Conservation (phyloP, 2,329 filamentous ascomycete species). For the Ceratocystis lukuohia region DNA sequence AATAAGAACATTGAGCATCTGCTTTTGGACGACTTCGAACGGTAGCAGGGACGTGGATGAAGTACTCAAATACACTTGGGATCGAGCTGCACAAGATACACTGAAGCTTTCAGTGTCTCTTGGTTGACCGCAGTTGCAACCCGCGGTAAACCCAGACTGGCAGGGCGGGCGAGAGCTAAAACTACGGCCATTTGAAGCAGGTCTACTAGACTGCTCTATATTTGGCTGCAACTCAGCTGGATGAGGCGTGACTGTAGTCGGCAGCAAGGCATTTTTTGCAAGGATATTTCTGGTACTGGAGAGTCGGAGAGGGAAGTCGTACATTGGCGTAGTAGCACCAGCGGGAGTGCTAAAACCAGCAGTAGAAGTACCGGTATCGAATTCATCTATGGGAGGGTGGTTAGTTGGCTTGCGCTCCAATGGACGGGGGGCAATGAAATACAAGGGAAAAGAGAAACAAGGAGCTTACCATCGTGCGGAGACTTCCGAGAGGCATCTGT, state of each 20-base stretch:
- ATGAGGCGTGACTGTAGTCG: neutral
- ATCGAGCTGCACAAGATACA: neutral
- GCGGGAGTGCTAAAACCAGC: neutral
- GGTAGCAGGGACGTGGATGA: neutral
- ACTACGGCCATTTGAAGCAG: neutral
- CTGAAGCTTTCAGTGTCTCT: neutral
- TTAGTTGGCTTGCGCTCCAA: neutral
- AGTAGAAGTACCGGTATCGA: conserved; percentile 4
- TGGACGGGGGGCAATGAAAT: no score
- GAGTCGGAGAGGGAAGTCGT: neutral
- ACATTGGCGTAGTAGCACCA: conserved; percentile 15
- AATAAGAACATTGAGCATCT: neutral
- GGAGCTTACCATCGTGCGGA: conserved; percentile 1
- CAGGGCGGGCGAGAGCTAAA: neutral
- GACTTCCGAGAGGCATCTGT: conserved; percentile 2
- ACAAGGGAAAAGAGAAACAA: neutral
- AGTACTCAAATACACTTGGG: neutral
- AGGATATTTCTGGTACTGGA: neutral
- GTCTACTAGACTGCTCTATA: neutral
- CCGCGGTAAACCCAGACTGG: neutral
- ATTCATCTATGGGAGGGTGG: neutral
- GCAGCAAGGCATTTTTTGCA: neutral
- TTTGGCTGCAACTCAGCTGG: neutral
- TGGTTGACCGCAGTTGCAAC: neutral
- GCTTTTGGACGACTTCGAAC: conserved; percentile 10